Conservation (phyloP, 192 early-diverging fungal species). For the Mortierella alpina region DNA sequence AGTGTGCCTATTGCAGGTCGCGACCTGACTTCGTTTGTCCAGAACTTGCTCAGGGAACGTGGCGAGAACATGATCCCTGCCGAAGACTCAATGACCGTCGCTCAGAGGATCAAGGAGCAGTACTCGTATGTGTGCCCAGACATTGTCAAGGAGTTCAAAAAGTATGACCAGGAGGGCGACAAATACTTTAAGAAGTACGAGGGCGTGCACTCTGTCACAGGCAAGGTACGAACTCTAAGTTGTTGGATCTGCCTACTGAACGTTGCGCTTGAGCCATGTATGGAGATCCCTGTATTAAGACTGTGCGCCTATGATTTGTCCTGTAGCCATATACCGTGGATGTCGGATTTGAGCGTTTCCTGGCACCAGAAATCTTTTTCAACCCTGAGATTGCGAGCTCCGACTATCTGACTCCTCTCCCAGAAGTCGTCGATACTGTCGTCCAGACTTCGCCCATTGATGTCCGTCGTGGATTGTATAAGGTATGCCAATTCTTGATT, state of each 20-base stretch:
- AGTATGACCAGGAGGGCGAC: slow-evolving; percentile 89
- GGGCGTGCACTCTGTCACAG: slow-evolving; percentile 86
- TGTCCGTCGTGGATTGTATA: slow-evolving; percentile 95
- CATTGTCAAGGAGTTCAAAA: slow-evolving; percentile 97
- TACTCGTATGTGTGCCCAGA: slow-evolving; percentile 97
- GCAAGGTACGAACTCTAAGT: slow-evolving; percentile 65
- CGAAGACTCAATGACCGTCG: slow-evolving; percentile 95
- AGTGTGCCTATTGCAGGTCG: slow-evolving; percentile 98
- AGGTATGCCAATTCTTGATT: slow-evolving; percentile 54
- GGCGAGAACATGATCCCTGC: slow-evolving; percentile 95
- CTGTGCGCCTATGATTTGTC: not conserved
- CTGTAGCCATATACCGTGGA: slow-evolving; percentile 90
- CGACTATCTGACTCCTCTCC: slow-evolving; percentile 95
- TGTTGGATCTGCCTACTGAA: not conserved
- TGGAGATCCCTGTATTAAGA: not conserved
- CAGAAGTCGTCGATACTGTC: slow-evolving; percentile 95
- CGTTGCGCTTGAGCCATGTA: not conserved
- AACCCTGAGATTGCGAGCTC: slow-evolving; percentile 98
- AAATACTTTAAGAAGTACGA: slow-evolving; percentile 92
- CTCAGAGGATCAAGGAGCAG: slow-evolving; percentile 96
- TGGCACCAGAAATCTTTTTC: slow-evolving; percentile 99
- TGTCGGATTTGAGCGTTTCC: slow-evolving; percentile 98
- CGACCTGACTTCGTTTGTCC: slow-evolving; percentile 97
- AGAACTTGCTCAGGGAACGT: slow-evolving; percentile 96
- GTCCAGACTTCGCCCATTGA: slow-evolving; percentile 98